phyloP scores from a whole-genome alignment of 306 rosid genomes.

The Dryas alaskensis region DNA sequence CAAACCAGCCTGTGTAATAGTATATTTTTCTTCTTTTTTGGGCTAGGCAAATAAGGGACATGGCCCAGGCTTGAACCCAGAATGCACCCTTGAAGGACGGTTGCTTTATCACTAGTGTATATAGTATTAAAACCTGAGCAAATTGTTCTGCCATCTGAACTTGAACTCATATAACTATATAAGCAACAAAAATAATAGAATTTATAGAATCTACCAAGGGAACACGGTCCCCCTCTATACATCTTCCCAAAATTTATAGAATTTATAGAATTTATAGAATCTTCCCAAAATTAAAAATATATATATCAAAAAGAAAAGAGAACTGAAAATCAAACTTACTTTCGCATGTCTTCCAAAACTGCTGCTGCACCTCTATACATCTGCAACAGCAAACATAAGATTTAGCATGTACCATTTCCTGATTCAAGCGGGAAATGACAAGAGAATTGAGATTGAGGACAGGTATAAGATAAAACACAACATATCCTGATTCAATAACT shows the following conservation, averaged over 20 bases:
- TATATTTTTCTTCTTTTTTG: not conserved
- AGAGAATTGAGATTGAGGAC: slow-evolving; percentile 16
- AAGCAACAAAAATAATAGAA: too few species aligned
- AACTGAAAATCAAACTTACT: slow-evolving; percentile 38
- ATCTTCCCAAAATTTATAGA: too few species aligned
- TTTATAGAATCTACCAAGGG: too few species aligned
- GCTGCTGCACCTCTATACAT: slow-evolving; percentile 85
- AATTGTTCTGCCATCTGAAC: too few species aligned
- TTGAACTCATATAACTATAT: too few species aligned
- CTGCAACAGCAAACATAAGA: slow-evolving; percentile 43
- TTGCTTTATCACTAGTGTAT: too few species aligned
- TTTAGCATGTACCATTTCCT: slow-evolving; percentile 18
- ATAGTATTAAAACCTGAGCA: too few species aligned
- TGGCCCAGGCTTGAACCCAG: not conserved
- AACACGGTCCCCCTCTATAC: too few species aligned
- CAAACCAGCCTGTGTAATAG: not conserved
- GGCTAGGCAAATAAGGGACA: not conserved
- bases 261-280: too few species aligned
- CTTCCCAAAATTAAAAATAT: too few species aligned
- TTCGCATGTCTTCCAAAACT: slow-evolving; percentile 72
- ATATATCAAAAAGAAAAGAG: not conserved
- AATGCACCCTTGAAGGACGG: too few species aligned
- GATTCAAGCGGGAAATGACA: slow-evolving; percentile 18
- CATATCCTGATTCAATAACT: not conserved
- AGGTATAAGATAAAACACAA: not conserved